Evolutionary conservation across 2,329 filamentous ascomycete genomes (phyloP), one percentile per base, ranked within the genome.

Genomic region (Xylariaceae sp.): DNA sequence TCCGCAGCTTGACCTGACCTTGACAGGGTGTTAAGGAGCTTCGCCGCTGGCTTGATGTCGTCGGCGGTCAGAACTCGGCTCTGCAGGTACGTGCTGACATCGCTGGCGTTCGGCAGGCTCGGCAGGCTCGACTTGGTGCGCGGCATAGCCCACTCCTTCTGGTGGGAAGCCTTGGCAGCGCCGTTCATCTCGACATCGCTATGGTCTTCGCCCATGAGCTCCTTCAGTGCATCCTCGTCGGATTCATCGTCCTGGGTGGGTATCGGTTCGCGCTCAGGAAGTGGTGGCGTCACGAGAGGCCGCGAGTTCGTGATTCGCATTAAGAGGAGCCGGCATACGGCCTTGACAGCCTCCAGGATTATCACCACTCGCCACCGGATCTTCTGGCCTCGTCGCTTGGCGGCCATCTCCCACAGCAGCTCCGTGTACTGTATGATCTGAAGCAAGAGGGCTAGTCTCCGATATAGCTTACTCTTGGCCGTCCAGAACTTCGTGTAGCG

Each of bases 351-450:
- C 75, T 99, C 94, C 18, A 99, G 79, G 2, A 95, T 72, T 9
- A 97, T 86, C 4, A 97, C 85, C 0, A 95, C 85, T 55, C 90
- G 86, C 94, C 94, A 99, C 35, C 92, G 85, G 30, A 88, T 76
- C 73, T 95, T 83, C 50, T 88, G 92, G 15, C 90, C 89, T 63
- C 87, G 87, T 53, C 93, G 83, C 75, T 96, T 95, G 34, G 92
- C 92, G 34, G 89, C 85, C 94, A 99, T 99, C 73, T 99, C 94
- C 83, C 93, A 94, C n/a, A 99, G 77, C 35, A 99, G 79, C 76
- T 99, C 91, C 0, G 92, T 96, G 72, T 97, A 97, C 66, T 94
- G 89, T 30, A 97, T 89, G 76, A 96, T 88, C 72, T 96, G 91
- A 53, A 99, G 78, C 3, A 92, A 78, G 64, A 92, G 82, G 47